phyloP scores from a whole-genome alignment of 2,329 filamentous ascomycete genomes.

The Microcyclosporella mali region DNA sequence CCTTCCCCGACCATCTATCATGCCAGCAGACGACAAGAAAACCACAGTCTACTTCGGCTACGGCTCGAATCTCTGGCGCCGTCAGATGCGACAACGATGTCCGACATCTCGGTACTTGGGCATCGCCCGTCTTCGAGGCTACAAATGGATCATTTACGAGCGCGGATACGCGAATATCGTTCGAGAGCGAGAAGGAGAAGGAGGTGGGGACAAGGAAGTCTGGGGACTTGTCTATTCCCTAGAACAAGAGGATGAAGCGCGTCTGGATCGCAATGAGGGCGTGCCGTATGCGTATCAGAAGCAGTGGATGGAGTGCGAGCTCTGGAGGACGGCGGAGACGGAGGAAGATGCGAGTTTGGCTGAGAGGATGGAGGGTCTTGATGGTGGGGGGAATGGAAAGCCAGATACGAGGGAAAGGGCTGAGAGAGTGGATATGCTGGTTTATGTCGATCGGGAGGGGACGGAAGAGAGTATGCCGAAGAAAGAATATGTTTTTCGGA shows the following conservation, averaged over 20 bases:
- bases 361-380: background rate
- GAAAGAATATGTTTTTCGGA: constrained; percentile 56
- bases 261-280: constrained; percentile 55
- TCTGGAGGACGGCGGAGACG: constrained; percentile 32
- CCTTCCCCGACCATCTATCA: too few species aligned
- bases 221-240: constrained; percentile 55
- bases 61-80: constrained; percentile 61
- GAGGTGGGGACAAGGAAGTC: constrained; percentile 40
- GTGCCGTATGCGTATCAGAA: constrained; percentile 59
- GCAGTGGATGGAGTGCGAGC: constrained; percentile 39
- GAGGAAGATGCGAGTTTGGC: background rate
- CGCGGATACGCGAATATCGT: constrained; percentile 66
- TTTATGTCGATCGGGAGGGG: constrained; percentile 53
- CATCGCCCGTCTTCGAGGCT: constrained; percentile 51
- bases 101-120: constrained; percentile 50
- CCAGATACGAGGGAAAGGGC: constrained; percentile 24
- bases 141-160: constrained; percentile 61
- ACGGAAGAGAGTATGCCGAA: constrained; percentile 38
- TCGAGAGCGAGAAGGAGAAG: constrained; percentile 12
- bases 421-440: constrained; percentile 40
- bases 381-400: too few species aligned
- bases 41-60: constrained; percentile 54
- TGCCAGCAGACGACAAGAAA: background rate
- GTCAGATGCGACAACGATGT: constrained; percentile 60
- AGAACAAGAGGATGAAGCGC: constrained; percentile 44